Conservation (phyloP, 257 asterid genomes). For the Rhazya stricta region DNA sequence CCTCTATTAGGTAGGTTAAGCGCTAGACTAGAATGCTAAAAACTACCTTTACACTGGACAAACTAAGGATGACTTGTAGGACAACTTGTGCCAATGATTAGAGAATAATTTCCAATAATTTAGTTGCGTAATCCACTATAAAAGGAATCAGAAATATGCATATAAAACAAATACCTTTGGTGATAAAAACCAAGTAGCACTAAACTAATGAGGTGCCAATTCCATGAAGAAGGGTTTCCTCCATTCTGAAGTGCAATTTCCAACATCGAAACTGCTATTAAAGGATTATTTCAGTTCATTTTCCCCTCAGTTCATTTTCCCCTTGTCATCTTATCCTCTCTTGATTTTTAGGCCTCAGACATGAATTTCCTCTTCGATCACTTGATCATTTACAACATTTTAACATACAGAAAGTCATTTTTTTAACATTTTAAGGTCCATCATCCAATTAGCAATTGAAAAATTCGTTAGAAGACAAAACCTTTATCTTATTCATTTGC, state of each 20-base stretch:
- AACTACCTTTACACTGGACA: background rate
- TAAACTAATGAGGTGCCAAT: background rate
- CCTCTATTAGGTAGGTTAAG: too few relatives aligned
- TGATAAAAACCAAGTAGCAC: background rate
- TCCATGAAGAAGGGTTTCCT: background rate
- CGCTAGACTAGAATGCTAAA: background rate
- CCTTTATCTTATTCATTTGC: too few relatives aligned
- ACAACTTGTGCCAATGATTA: background rate
- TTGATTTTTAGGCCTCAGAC: too few relatives aligned
- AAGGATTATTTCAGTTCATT: background rate
- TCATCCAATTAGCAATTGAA: too few relatives aligned
- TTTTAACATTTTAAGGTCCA: too few relatives aligned
- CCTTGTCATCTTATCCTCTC: too few relatives aligned
- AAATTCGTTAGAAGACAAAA: too few relatives aligned
- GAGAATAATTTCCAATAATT: background rate
- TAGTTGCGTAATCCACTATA: background rate
- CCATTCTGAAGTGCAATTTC: background rate
- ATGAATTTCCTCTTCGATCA: too few relatives aligned
- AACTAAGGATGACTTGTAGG: background rate
- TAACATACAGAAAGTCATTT: too few relatives aligned
- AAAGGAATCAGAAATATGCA: background rate
- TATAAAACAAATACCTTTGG: background rate
- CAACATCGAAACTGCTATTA: background rate
- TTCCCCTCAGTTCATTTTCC: background rate
- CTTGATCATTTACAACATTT: too few relatives aligned